These are phyloP conservation scores for Crucibulum laeve DNA, from an alignment of 768 basidiomycete species.

Conservation along the genomic window DNA sequence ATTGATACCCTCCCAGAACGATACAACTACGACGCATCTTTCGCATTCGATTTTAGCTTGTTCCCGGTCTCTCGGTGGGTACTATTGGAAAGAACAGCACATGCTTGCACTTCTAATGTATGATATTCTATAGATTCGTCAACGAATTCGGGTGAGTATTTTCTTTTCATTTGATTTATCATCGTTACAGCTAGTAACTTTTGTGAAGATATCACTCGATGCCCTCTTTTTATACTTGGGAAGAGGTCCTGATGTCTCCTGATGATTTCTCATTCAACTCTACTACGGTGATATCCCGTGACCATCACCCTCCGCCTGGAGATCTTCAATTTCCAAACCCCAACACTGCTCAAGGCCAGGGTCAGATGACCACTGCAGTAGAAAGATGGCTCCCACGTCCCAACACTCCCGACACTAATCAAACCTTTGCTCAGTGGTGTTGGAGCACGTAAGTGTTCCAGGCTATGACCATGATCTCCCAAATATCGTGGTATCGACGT, in stretches of 20 bases:
- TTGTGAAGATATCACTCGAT: slow-evolving; percentile 52
- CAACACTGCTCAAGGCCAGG: slow-evolving; percentile 47
- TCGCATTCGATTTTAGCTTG: slow-evolving; percentile 50
- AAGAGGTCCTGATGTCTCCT: slow-evolving; percentile 45
- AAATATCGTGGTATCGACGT: slow-evolving; percentile 55
- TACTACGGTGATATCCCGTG: slow-evolving; percentile 48
- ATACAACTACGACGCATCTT: slow-evolving; percentile 50
- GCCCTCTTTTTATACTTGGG: slow-evolving; percentile 60
- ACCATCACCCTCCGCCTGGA: slow-evolving; percentile 54
- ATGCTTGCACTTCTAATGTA: not conserved
- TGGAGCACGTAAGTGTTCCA: slow-evolving; percentile 62
- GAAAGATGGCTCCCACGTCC: slow-evolving; percentile 55
- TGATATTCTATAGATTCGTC: slow-evolving; percentile 32
- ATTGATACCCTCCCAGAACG: slow-evolving; percentile 31
- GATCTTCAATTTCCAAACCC: slow-evolving; percentile 51
- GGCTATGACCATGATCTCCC: slow-evolving; percentile 52
- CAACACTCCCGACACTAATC: slow-evolving; percentile 39
- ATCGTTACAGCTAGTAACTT: not conserved
- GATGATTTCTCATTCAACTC: slow-evolving; percentile 57
- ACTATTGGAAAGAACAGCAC: not conserved
- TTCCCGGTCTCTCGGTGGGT: slow-evolving; percentile 43
- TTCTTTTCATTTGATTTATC: not conserved
- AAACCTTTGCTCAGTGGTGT: slow-evolving; percentile 62
- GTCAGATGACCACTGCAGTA: slow-evolving; percentile 47
- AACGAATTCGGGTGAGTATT: slow-evolving; percentile 54